Conservation (phyloP, 495 filamentous ascomycete species). For the Venustampulla echinocandica region DNA sequence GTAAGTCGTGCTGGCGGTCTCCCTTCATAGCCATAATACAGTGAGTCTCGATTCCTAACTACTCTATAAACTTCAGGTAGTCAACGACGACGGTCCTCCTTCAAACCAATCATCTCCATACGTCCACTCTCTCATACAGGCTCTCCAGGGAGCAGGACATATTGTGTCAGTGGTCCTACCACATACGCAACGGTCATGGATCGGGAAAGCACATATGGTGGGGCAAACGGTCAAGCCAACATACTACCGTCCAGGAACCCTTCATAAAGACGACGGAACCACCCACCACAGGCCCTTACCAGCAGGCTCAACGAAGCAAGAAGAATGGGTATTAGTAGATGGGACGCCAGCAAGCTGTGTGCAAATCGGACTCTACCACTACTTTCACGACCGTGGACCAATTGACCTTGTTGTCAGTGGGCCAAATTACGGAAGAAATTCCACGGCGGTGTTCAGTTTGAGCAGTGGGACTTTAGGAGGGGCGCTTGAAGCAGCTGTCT, state of each 20-base stretch:
- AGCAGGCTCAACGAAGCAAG: slow-evolving; percentile 42
- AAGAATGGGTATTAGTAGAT: slow-evolving; percentile 92
- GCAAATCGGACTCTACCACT: slow-evolving; percentile 83
- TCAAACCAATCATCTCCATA: slow-evolving; percentile 87
- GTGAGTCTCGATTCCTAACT: background rate
- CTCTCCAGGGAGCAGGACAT: slow-evolving; percentile 71
- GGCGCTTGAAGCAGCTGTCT: slow-evolving; percentile 87
- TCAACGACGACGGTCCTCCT: slow-evolving; percentile 95
- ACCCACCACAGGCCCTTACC: slow-evolving; percentile 47
- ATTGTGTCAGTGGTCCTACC: slow-evolving; percentile 83
- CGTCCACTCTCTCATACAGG: slow-evolving; percentile 72
- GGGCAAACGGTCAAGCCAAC: slow-evolving; percentile 74
- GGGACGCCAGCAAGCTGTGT: slow-evolving; percentile 81
- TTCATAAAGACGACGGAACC: slow-evolving; percentile 59
- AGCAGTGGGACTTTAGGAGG: slow-evolving; percentile 84
- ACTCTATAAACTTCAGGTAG: slow-evolving; percentile 39
- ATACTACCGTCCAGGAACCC: slow-evolving; percentile 71
- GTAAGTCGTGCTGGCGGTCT: slow-evolving; percentile 13
- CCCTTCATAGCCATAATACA: background rate
- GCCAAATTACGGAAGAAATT: slow-evolving; percentile 93
- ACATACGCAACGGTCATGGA: slow-evolving; percentile 90
- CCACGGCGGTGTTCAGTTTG: slow-evolving; percentile 84
- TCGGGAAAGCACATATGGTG: slow-evolving; percentile 92
- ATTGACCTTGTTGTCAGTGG: slow-evolving; percentile 84
- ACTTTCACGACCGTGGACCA: slow-evolving; percentile 67